Conservation (phyloP, 805 yeast genomes). For the Myxozyma lipomycoides region DNA sequence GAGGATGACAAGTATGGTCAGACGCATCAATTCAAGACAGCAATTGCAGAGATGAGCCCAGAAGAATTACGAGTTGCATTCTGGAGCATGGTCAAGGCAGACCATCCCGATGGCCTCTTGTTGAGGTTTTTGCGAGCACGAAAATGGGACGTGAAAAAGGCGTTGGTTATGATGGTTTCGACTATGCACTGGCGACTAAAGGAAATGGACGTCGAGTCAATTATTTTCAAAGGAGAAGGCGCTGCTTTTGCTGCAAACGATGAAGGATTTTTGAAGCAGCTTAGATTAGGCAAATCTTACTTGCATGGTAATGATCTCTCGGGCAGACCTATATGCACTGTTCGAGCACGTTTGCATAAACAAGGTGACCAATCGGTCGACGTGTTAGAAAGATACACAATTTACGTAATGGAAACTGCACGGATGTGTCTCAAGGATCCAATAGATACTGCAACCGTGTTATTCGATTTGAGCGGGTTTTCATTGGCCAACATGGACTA, state of each 20-base stretch:
- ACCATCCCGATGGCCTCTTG: slow-evolving; percentile 77
- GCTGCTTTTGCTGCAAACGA: slow-evolving; percentile 48
- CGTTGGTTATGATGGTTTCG: slow-evolving; percentile 74
- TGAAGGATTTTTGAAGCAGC: slow-evolving; percentile 48
- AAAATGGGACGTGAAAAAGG: slow-evolving; percentile 78
- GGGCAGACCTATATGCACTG: slow-evolving; percentile 74
- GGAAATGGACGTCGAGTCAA: slow-evolving; percentile 54
- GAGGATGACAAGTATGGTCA: slow-evolving; percentile 30
- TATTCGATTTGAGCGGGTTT: slow-evolving; percentile 84
- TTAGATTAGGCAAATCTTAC: slow-evolving; percentile 64
- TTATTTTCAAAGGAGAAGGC: slow-evolving; percentile 70
- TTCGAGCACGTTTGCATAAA: slow-evolving; percentile 74
- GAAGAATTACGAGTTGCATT: slow-evolving; percentile 49
- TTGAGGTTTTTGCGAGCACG: slow-evolving; percentile 90
- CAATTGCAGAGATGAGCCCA: slow-evolving; percentile 52
- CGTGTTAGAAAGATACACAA: slow-evolving; percentile 71
- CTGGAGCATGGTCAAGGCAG: slow-evolving; percentile 65
- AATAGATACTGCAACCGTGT: slow-evolving; percentile 71
- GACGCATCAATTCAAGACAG: slow-evolving; percentile 42
- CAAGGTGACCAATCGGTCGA: slow-evolving; percentile 62
- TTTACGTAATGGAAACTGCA: slow-evolving; percentile 75
- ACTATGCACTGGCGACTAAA: slow-evolving; percentile 86
- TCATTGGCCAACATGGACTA: slow-evolving; percentile 90
- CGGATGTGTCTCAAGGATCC: slow-evolving; percentile 71
- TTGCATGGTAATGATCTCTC: slow-evolving; percentile 69